Percentiles rank a stretch among this genome's conserved stretches.
phyloP scores from a whole-genome alignment of 345 rosid species.

The Melaleuca alternifolia region DNA sequence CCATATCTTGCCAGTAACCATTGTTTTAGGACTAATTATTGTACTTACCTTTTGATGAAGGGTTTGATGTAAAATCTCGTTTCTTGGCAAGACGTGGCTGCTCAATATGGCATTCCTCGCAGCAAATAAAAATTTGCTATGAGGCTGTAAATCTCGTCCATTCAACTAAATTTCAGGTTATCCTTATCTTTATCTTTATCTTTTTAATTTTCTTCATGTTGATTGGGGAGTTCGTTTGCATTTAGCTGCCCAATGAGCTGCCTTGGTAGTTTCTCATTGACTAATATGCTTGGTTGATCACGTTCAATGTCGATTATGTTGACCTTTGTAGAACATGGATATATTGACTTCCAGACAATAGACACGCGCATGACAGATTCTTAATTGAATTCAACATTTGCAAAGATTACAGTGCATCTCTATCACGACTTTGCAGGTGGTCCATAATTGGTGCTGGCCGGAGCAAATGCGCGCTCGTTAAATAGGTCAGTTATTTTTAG shows the following conservation, averaged over 20 bases:
- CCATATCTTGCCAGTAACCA: not conserved
- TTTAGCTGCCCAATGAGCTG: not conserved
- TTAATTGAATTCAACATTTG: not conserved
- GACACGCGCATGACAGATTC: not conserved
- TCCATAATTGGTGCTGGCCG: constrained; percentile 58
- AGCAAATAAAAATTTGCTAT: not conserved
- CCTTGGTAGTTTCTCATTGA: not conserved
- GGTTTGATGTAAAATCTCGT: not conserved
- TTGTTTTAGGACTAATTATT: not conserved
- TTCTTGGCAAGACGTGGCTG: not conserved
- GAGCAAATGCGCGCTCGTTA: constrained; percentile 48
- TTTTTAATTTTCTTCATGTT: not conserved
- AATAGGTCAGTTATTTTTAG: constrained; percentile 38
- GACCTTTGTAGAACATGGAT: not conserved
- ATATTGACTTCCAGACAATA: not conserved
- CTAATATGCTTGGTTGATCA: not conserved
- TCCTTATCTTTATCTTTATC: not conserved
- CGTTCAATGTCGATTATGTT: not conserved
- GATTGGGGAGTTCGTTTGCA: not conserved
- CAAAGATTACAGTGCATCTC: not conserved
- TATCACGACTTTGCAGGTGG: constrained; percentile 35
- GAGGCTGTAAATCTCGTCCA: not conserved
- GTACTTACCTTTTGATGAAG: not conserved
- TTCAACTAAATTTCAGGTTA: not conserved
- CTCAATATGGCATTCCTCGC: not conserved